phyloP scores from a whole-genome alignment of 1,284 basidiomycete species.

The Blastosporella zonata region DNA sequence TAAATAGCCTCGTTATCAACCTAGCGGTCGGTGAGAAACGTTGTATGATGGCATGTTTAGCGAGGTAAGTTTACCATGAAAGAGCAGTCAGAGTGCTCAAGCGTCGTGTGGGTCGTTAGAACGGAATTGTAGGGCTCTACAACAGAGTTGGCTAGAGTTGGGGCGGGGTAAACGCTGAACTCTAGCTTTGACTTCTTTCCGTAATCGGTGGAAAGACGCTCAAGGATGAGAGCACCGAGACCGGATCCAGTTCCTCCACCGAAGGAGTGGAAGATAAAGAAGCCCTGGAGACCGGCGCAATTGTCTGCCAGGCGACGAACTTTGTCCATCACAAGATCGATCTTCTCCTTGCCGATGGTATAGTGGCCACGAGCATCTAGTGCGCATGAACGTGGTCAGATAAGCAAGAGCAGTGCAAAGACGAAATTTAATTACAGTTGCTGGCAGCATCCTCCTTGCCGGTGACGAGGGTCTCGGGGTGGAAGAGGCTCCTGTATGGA shows the following conservation, averaged over 20 bases:
- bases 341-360: slow-evolving; percentile 97
- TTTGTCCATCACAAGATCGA: slow-evolving; percentile 92
- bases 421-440: slow-evolving; percentile 70
- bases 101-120: slow-evolving; percentile 96
- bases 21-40: slow-evolving; percentile 30
- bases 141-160: slow-evolving; percentile 93
- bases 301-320: slow-evolving; percentile 96
- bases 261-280: slow-evolving; percentile 99
- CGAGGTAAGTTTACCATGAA: slow-evolving; percentile 72
- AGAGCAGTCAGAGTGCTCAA: slow-evolving; percentile 99
- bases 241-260: slow-evolving; percentile 99
- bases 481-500: slow-evolving; percentile 95
- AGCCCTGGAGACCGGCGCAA: slow-evolving; percentile 97
- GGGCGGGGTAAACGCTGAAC: slow-evolving; percentile 97
- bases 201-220: slow-evolving; percentile 96
- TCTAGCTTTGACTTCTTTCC: slow-evolving; percentile 99
- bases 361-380: slow-evolving; percentile 96
- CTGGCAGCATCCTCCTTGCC: slow-evolving; percentile 99
- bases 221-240: slow-evolving; percentile 96
- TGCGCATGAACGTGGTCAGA: slow-evolving; percentile 6
- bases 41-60: slow-evolving; percentile 1
- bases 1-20: slow-evolving; percentile 95
- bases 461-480: slow-evolving; percentile 96
- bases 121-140: slow-evolving; percentile 99
- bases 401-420: slow-evolving; percentile 2